Evolutionary conservation across 179 eudicot species (phyloP).

Genomic region (Monotropa hypopitys): DNA sequence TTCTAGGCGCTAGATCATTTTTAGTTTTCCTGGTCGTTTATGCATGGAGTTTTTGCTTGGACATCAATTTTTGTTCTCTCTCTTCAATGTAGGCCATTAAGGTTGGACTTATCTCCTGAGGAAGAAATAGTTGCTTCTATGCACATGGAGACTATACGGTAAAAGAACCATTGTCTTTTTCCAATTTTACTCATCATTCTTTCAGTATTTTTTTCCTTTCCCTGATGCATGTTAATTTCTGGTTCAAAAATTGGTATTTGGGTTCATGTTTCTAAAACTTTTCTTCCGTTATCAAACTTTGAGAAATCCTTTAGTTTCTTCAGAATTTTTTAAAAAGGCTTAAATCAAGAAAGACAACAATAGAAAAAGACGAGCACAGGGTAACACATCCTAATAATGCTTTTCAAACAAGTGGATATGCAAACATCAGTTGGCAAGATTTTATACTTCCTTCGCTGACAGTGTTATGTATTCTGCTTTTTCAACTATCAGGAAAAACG

Average conservation of each 20-base stretch:
- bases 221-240: neutral
- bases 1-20: neutral
- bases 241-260: neutral
- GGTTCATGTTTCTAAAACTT: neutral
- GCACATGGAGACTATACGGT: constrained; percentile 86
- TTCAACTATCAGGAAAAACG: constrained; percentile 61
- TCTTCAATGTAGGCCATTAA: constrained; percentile 39
- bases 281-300: neutral
- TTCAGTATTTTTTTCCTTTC: neutral
- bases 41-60: neutral
- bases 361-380: neutral
- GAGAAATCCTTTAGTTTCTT: neutral
- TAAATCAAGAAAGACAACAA: neutral
- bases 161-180: neutral
- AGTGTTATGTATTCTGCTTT: constrained; percentile 3
- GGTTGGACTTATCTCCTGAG: constrained; percentile 81
- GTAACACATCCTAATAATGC: constrained; percentile 1
- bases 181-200: neutral
- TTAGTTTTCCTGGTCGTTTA: neutral
- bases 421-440: no score
- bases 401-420: no score
- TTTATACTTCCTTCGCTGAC: neutral
- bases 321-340: neutral
- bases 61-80: constrained; percentile 5
- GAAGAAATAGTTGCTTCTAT: constrained; percentile 85